These are phyloP conservation scores for Trichoderma gracile DNA, from an alignment of 2,329 filamentous ascomycete genomes.

Conservation along the genomic window DNA sequence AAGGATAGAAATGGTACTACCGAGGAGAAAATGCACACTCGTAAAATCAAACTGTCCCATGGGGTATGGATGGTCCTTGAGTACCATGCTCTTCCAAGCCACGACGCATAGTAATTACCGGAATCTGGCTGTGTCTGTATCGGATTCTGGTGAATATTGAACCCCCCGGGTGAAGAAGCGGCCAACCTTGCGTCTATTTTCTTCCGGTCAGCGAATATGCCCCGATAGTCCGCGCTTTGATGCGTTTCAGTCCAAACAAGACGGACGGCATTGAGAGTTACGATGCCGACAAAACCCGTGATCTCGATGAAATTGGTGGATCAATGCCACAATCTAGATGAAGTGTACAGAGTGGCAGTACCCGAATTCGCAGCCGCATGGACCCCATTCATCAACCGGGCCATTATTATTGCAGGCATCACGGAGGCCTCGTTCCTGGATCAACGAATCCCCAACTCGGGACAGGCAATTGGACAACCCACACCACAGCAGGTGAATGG, in stretches of 20 bases:
- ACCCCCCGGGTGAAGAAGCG: too few species aligned
- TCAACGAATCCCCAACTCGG: background rate
- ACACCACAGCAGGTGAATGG: background rate
- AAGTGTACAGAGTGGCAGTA: background rate
- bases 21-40: too few species aligned
- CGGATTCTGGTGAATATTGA: slow-evolving; percentile 21
- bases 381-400: background rate
- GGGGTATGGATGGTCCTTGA: background rate
- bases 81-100: background rate
- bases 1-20: too few species aligned
- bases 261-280: too few species aligned
- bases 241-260: too few species aligned
- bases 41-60: too few species aligned
- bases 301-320: too few species aligned
- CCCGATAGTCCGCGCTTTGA: too few species aligned
- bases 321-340: too few species aligned
- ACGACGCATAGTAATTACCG: background rate
- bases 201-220: too few species aligned
- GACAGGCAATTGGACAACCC: background rate
- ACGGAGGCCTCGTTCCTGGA: slow-evolving; percentile 7
- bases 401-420: background rate
- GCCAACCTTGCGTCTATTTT: background rate
- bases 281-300: too few species aligned
- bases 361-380: too few species aligned
- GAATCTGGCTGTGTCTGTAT: slow-evolving; percentile 9